phyloP scores from a whole-genome alignment of 2,329 filamentous ascomycete species.

The Aureobasidium sp. region DNA sequence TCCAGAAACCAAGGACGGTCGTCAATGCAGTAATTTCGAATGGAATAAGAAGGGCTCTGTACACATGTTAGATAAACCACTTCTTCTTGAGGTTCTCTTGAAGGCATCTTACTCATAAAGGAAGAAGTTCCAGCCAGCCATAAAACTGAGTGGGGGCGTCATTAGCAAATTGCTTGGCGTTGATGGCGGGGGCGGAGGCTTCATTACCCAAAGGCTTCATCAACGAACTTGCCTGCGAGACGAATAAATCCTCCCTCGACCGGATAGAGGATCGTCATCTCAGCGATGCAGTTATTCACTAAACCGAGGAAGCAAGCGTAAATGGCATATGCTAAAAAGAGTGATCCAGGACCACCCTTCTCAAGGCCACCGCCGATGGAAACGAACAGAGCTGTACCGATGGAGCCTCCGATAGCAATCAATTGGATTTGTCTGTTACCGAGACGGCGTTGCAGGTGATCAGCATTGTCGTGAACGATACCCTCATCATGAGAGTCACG shows the following conservation, averaged over 20 bases:
- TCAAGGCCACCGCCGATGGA: constrained; percentile 48
- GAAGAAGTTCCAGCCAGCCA: constrained; percentile 42
- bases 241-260: constrained; percentile 53
- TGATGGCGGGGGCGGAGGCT: too few relatives aligned
- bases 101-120: constrained; percentile 32
- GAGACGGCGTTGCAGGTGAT: constrained; percentile 39
- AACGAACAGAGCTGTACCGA: constrained; percentile 24
- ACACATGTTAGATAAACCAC: not conserved
- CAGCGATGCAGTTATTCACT: constrained; percentile 56
- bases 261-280: constrained; percentile 55
- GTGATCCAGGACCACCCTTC: constrained; percentile 39
- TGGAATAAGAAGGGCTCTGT: constrained; percentile 31
- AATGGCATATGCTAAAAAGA: constrained; percentile 50
- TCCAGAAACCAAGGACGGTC: constrained; percentile 28
- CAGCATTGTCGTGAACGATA: constrained; percentile 23
- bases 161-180: too few relatives aligned
- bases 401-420: constrained; percentile 23
- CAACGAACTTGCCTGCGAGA: constrained; percentile 52
- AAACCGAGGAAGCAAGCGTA: constrained; percentile 48
- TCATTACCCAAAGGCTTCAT: constrained; percentile 42
- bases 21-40: constrained; percentile 39
- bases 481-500: constrained; percentile 15
- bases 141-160: constrained; percentile 32
- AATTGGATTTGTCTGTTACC: constrained; percentile 37
- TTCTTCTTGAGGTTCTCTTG: too few relatives aligned